Conservation (phyloP, 352 stramenopile genomes). For the Phytophthora pseudosyringae region DNA sequence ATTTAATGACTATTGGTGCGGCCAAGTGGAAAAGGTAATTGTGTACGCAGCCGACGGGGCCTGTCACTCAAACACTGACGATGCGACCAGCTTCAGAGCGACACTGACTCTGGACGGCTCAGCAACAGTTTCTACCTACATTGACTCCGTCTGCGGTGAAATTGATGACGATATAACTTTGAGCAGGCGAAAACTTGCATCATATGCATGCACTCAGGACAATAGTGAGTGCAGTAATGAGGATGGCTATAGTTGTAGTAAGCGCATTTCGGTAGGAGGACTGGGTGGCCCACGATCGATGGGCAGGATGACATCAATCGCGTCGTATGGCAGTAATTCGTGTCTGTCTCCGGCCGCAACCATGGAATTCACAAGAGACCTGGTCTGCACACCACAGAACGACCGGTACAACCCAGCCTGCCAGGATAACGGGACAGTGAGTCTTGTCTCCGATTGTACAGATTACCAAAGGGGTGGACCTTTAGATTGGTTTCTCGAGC, state of each 20-base stretch:
- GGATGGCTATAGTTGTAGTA: conserved; percentile 4
- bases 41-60: neutral
- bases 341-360: neutral
- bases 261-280: conserved; percentile 8
- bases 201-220: neutral
- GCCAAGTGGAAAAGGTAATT: neutral
- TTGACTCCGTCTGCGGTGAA: neutral
- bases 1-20: conserved; percentile 7
- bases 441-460: neutral
- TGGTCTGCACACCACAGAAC: neutral
- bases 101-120: conserved; percentile 1
- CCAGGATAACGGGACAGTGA: neutral
- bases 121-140: conserved; percentile 16
- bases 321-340: neutral
- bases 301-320: conserved; percentile 4
- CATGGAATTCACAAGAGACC: neutral
- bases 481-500: neutral
- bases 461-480: neutral
- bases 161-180: neutral
- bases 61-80: conserved; percentile 9
- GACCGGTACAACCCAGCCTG: neutral
- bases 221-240: conserved; percentile 1
- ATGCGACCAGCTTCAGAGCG: conserved; percentile 11
- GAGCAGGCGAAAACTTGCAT: conserved; percentile 1
- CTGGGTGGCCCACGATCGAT: conserved; percentile 1